Percentiles rank a stretch among this genome's conserved stretches.
Conservation (phyloP, 768 basidiomycete species). For the Trametes coccinea region DNA sequence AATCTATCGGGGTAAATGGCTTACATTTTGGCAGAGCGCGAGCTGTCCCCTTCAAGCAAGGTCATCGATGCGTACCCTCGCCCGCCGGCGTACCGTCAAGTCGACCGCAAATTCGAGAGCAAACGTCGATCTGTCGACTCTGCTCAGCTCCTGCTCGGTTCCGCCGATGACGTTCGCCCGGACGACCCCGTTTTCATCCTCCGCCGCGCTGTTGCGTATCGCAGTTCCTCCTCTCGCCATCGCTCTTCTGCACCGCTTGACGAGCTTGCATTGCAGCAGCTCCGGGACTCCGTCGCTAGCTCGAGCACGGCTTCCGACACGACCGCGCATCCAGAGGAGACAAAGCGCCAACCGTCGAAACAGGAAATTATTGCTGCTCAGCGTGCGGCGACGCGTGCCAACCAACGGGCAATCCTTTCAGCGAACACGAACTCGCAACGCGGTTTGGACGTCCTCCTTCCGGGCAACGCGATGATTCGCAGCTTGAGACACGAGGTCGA, state of each 20-base stretch:
- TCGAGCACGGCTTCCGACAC: constrained; percentile 60
- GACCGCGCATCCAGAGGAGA: constrained; percentile 34
- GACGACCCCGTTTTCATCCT: constrained; percentile 91
- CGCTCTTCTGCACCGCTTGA: constrained; percentile 78
- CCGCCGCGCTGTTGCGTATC: constrained; percentile 77
- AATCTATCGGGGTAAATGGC: too few species aligned
- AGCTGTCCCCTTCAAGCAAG: constrained; percentile 77
- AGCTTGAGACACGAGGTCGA: constrained; percentile 73
- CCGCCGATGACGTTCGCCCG: constrained; percentile 68
- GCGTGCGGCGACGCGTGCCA: constrained; percentile 81
- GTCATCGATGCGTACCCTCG: constrained; percentile 80
- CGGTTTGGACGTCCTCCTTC: constrained; percentile 86
- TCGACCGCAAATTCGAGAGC: constrained; percentile 60
- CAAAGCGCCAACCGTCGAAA: constrained; percentile 52
- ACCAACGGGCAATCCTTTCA: constrained; percentile 81
- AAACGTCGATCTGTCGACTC: constrained; percentile 91
- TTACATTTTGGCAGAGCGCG: constrained; percentile 54
- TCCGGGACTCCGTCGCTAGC: constrained; percentile 60
- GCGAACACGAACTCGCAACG: constrained; percentile 82
- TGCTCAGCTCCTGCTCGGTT: constrained; percentile 66
- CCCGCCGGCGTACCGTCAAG: constrained; percentile 69
- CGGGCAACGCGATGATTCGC: constrained; percentile 82
- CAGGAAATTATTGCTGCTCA: constrained; percentile 95
- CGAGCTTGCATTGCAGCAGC: constrained; percentile 75
- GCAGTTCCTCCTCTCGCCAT: constrained; percentile 66